Evolutionary conservation across 2,329 filamentous ascomycete species (phyloP).

Genomic region (Fusarium protoensiforme): DNA sequence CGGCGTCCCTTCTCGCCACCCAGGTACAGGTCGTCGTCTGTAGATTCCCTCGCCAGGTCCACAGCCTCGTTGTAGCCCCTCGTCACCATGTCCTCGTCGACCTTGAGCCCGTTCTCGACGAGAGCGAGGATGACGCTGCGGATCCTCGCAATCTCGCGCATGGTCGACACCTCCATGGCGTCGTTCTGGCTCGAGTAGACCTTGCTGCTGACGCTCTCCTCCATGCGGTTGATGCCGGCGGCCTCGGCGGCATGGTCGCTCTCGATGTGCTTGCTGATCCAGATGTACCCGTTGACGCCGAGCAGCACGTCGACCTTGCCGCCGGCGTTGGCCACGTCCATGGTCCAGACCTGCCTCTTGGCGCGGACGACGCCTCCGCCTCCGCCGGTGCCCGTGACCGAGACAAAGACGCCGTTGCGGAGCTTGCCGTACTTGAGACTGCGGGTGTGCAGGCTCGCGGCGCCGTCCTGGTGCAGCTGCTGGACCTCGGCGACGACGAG

Average conservation of each 20-base stretch:
- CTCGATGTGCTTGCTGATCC: slow-evolving; percentile 87
- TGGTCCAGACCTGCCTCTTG: slow-evolving; percentile 88
- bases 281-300: slow-evolving; percentile 97
- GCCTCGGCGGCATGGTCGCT: slow-evolving; percentile 61
- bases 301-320: slow-evolving; percentile 85
- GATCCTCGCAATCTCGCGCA: slow-evolving; percentile 88
- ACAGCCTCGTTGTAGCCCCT: slow-evolving; percentile 85
- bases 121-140: slow-evolving; percentile 84
- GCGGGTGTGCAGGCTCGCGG: slow-evolving; percentile 88
- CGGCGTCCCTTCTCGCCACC: slow-evolving; percentile 67
- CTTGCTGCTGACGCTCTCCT: slow-evolving; percentile 84
- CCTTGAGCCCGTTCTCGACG: slow-evolving; percentile 82
- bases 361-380: slow-evolving; percentile 87
- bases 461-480: slow-evolving; percentile 85
- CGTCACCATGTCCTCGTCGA: slow-evolving; percentile 91
- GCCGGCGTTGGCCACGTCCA: slow-evolving; percentile 67
- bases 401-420: slow-evolving; percentile 89
- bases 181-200: slow-evolving; percentile 98
- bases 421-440: slow-evolving; percentile 95
- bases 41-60: slow-evolving; percentile 74
- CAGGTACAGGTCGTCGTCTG: slow-evolving; percentile 69
- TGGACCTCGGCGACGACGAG: slow-evolving; percentile 96
- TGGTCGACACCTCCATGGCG: slow-evolving; percentile 77
- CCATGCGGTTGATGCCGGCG: slow-evolving; percentile 82
- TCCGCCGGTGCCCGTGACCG: slow-evolving; percentile 83